Evolutionary conservation across 768 basidiomycete genomes (phyloP).

Genomic region (Tricholoma saponaceum): DNA sequence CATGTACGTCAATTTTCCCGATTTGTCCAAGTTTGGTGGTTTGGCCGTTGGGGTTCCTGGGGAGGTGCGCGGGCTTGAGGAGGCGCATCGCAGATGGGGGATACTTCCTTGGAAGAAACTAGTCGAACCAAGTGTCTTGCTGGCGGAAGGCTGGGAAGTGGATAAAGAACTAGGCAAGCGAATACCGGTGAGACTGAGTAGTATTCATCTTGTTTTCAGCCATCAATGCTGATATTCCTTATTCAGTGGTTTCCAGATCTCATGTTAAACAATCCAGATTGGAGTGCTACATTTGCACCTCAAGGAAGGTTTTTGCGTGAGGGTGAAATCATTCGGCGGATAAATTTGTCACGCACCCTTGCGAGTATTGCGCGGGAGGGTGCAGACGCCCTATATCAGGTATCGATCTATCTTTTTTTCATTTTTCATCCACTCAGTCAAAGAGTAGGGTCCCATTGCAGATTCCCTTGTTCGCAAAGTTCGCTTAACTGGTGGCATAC

Average conservation of each 20-base stretch:
- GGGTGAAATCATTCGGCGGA: conserved; percentile 70
- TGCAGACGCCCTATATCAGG: conserved; percentile 78
- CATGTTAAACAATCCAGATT: conserved; percentile 68
- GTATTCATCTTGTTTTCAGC: background rate
- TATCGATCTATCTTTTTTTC: conserved; percentile 10
- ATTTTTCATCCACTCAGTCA: conserved; percentile 11
- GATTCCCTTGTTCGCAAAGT: conserved; percentile 74
- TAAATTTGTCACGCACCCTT: conserved; percentile 77
- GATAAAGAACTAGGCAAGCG: conserved; percentile 72
- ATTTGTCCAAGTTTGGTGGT: conserved; percentile 65
- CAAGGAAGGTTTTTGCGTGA: conserved; percentile 63
- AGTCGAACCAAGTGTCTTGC: conserved; percentile 65
- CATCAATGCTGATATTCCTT: background rate
- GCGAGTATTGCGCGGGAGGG: conserved; percentile 71
- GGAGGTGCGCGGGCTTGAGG: conserved; percentile 83
- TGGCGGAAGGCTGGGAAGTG: conserved; percentile 81
- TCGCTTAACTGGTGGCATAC: conserved; percentile 68
- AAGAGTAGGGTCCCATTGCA: conserved; percentile 65
- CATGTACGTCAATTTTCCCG: conserved; percentile 67
- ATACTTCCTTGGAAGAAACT: conserved; percentile 73
- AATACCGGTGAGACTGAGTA: conserved; percentile 49
- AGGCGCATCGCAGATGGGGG: conserved; percentile 82
- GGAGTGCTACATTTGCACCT: conserved; percentile 82
- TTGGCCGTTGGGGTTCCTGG: conserved; percentile 88
- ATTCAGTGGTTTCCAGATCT: conserved; percentile 43